These are phyloP conservation scores for Pythium guiyangense DNA, from an alignment of 352 stramenopile genomes.

Conservation along the genomic window DNA sequence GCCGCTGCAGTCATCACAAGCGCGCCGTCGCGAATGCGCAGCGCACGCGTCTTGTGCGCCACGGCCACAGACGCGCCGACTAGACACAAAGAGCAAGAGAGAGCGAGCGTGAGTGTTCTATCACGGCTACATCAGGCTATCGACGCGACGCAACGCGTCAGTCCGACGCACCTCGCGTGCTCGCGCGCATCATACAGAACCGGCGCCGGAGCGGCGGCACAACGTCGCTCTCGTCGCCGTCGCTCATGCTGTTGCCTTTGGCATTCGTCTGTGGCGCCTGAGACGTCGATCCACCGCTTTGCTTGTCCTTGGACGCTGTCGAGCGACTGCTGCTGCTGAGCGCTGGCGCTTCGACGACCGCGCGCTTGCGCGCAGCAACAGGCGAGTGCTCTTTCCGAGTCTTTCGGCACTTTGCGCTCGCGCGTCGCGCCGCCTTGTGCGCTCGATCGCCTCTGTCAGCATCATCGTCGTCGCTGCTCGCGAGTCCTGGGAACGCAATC, in stretches of 20 bases:
- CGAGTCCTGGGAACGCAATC: conserved; percentile 7
- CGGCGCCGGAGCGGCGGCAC: conserved; percentile 12
- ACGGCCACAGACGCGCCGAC: conserved; percentile 3
- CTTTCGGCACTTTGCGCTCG: not conserved
- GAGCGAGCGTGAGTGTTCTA: not conserved
- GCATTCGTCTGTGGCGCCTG: not conserved
- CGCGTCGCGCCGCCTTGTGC: not conserved
- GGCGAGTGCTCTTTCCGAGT: too few species aligned
- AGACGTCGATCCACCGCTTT: too few species aligned
- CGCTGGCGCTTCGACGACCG: too few species aligned
- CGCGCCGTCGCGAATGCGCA: not conserved
- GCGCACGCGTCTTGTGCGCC: conserved; percentile 3
- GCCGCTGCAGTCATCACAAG: conserved; percentile 1
- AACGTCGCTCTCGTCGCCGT: conserved; percentile 1
- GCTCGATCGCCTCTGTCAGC: not conserved
- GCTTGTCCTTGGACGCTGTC: not conserved
- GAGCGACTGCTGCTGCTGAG: not conserved
- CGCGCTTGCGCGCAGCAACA: too few species aligned
- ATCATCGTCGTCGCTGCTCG: not conserved
- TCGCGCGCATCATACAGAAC: conserved; percentile 30
- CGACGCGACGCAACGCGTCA: not conserved
- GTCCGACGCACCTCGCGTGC: conserved; percentile 19
- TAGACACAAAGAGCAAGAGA: not conserved
- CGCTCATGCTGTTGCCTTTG: not conserved
- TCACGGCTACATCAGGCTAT: not conserved